Conservation (phyloP, 2,329 filamentous ascomycete species). For the Verticillium longisporum region DNA sequence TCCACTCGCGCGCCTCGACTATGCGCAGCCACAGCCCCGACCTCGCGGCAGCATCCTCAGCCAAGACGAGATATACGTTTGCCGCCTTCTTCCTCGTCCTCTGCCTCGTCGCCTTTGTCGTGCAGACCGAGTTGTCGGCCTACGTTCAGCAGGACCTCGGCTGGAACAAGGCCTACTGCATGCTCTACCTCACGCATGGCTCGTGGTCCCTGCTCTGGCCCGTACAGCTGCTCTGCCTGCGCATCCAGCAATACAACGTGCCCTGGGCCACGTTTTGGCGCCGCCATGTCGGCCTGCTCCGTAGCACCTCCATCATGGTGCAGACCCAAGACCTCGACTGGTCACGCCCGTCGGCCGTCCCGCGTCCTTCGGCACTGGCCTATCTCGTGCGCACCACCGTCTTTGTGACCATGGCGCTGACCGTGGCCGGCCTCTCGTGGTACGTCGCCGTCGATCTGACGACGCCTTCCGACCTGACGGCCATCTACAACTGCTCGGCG, state of each 20-base stretch:
- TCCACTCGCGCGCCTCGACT: conserved; percentile 48
- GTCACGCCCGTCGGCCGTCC: conserved; percentile 29
- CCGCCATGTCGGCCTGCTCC: conserved; percentile 42
- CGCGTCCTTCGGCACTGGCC: conserved; percentile 35
- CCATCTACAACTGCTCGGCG: conserved; percentile 98
- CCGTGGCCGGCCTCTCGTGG: conserved; percentile 88
- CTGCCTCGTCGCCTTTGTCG: conserved; percentile 79
- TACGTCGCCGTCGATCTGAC: conserved; percentile 93
- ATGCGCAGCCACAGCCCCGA: conserved; percentile 77
- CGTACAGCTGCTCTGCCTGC: conserved; percentile 69
- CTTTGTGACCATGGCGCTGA: conserved; percentile 78
- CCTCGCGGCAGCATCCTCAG: conserved; percentile 23
- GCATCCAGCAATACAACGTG: conserved; percentile 68
- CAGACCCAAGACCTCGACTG: conserved; percentile 69
- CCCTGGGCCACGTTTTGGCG: conserved; percentile 86
- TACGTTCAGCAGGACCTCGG: conserved; percentile 88
- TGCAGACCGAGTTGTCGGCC: conserved; percentile 92
- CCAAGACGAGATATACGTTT: conserved; percentile 75
- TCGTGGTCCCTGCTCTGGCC: conserved; percentile 92
- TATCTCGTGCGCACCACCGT: conserved; percentile 78
- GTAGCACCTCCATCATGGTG: conserved; percentile 69
- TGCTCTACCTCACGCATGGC: conserved; percentile 96
- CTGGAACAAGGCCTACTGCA: conserved; percentile 99
- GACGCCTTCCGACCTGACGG: conserved; percentile 86
- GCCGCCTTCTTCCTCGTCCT: conserved; percentile 77